Evolutionary conservation across 495 filamentous ascomycete genomes (phyloP).

Genomic region (Aspergillus sparsus): DNA sequence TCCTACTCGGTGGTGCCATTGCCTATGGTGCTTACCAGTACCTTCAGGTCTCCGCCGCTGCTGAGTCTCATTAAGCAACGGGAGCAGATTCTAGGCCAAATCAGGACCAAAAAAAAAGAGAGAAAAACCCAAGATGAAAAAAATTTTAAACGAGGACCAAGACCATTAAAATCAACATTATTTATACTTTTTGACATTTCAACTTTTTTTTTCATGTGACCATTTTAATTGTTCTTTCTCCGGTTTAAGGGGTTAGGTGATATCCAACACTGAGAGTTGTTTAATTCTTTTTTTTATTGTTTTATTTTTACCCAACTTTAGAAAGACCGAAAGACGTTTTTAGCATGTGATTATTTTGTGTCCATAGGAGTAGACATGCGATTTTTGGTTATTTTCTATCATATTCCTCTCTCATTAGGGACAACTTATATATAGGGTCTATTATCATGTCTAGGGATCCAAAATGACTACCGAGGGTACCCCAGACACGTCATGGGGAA

Average conservation of each 20-base stretch:
- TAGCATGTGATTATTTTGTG: neutral
- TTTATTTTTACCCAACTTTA: neutral
- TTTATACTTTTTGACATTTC: neutral
- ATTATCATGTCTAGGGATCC: too few relatives aligned
- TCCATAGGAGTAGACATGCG: slow-evolving; percentile 6
- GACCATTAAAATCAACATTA: slow-evolving; percentile 13
- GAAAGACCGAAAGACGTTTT: neutral
- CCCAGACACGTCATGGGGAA: too few relatives aligned
- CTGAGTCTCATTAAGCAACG: slow-evolving; percentile 29
- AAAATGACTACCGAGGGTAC: too few relatives aligned
- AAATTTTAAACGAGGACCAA: slow-evolving; percentile 18
- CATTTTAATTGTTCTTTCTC: slow-evolving; percentile 13
- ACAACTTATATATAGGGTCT: too few relatives aligned
- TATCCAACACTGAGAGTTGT: slow-evolving; percentile 22
- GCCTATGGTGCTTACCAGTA: slow-evolving; percentile 90
- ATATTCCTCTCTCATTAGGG: neutral
- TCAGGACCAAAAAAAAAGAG: slow-evolving; percentile 13
- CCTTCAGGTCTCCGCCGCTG: slow-evolving; percentile 60
- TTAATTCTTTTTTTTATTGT: slow-evolving; percentile 7
- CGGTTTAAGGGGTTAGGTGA: slow-evolving; percentile 23
- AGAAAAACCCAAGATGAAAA: slow-evolving; percentile 16
- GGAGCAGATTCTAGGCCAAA: neutral
- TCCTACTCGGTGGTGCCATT: slow-evolving; percentile 73
- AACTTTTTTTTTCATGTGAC: slow-evolving; percentile 14
- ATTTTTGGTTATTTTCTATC: neutral